phyloP scores from a whole-genome alignment of 2,329 filamentous ascomycete species.

The Exophiala sp. region DNA sequence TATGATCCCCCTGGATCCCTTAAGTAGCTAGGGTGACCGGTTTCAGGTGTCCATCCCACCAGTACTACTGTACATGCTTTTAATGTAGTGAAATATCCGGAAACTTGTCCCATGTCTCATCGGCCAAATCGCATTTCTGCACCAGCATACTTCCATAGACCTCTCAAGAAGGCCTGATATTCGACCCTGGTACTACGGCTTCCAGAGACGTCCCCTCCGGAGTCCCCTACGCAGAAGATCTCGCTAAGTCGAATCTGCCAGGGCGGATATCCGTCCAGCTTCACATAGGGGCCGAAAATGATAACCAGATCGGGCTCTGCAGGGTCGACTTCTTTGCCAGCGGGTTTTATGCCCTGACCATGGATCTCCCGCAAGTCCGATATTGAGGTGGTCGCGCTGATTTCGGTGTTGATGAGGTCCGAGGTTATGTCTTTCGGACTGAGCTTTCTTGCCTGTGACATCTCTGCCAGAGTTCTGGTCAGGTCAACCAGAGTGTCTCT shows the following conservation, averaged over 20 bases:
- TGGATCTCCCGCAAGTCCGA: conserved; percentile 8
- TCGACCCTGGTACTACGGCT: conserved; percentile 52
- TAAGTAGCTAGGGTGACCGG: no score
- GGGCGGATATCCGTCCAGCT: conserved; percentile 85
- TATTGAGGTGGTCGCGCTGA: conserved; percentile 52
- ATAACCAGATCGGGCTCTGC: conserved; percentile 76
- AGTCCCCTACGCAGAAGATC: conserved; percentile 63
- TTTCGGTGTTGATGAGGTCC: conserved; percentile 83
- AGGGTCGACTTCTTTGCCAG: conserved; percentile 17
- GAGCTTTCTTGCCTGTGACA: conserved; percentile 86
- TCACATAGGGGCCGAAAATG: conserved; percentile 75
- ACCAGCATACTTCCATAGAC: conserved; percentile 73
- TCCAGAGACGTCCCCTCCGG: conserved; percentile 34
- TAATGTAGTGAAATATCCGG: background rate
- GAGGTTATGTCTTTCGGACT: conserved; percentile 72
- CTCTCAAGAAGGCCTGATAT: conserved; percentile 87
- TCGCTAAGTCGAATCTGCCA: conserved; percentile 95
- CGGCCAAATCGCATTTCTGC: conserved; percentile 82
- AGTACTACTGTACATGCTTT: no score
- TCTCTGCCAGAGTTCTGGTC: conserved; percentile 87
- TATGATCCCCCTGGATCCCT: no score
- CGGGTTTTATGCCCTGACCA: conserved; percentile 3
- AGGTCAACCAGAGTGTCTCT: conserved; percentile 91
- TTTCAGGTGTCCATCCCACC: no score
- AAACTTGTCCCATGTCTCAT: conserved; percentile 33